Evolutionary conservation across 768 basidiomycete genomes (phyloP).

Genomic region (Termitomyces sp.): DNA sequence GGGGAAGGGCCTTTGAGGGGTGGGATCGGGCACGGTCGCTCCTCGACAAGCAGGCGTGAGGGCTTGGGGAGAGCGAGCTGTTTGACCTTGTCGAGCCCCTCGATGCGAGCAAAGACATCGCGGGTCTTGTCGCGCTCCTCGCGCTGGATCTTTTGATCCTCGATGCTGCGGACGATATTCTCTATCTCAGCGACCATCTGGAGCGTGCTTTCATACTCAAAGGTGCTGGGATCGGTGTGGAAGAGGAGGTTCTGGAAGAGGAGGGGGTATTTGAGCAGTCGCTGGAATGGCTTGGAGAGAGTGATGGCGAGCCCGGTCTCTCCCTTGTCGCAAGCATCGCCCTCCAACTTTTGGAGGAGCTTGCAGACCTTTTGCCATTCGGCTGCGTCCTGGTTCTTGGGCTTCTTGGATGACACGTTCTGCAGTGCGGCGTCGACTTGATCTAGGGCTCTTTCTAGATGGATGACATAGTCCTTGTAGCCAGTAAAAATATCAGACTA

Average conservation of each 20-base stretch:
- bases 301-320: constrained; percentile 95
- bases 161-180: constrained; percentile 91
- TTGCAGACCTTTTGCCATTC: constrained; percentile 80
- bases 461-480: constrained; percentile 93
- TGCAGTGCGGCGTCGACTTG: constrained; percentile 81
- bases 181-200: constrained; percentile 98
- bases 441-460: constrained; percentile 85
- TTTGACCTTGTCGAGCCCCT: constrained; percentile 91
- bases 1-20: constrained; percentile 37
- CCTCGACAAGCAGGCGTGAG: constrained; percentile 83
- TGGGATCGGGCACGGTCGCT: constrained; percentile 47
- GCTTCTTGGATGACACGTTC: constrained; percentile 64
- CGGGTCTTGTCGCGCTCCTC: constrained; percentile 95
- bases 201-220: constrained; percentile 94
- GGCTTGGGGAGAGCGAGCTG: constrained; percentile 91
- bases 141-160: constrained; percentile 96
- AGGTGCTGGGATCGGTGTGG: constrained; percentile 95
- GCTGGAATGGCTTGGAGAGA: constrained; percentile 95
- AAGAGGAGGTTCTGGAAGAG: constrained; percentile 97
- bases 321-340: constrained; percentile 76
- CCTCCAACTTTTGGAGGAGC: constrained; percentile 74
- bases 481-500: constrained; percentile 93
- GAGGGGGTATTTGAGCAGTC: constrained; percentile 93
- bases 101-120: constrained; percentile 94
- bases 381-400: constrained; percentile 76